Evolutionary conservation across 2,329 filamentous ascomycete genomes (phyloP).

Genomic region (Diaporthe sp.): DNA sequence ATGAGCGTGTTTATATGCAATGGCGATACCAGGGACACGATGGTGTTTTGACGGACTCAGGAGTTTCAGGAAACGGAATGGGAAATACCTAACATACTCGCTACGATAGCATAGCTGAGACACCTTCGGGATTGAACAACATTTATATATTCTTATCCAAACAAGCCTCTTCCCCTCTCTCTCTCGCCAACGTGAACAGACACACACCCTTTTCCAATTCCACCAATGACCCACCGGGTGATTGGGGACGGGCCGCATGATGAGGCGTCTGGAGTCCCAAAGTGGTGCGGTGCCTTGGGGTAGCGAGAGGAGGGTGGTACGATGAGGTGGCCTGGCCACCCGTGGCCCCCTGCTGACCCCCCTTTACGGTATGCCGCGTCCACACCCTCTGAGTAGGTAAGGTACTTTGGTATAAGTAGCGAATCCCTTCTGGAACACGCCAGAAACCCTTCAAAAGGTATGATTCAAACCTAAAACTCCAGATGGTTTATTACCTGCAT

Average conservation of each 20-base stretch:
- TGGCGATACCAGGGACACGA: constrained; percentile 25
- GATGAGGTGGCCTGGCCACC: not conserved
- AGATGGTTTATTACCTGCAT: not conserved
- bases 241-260: constrained; percentile 16
- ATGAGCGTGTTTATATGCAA: constrained; percentile 2
- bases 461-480: not conserved
- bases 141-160: constrained; percentile 20
- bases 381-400: too few species aligned
- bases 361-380: not conserved
- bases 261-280: not conserved
- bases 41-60: constrained; percentile 4
- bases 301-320: constrained; percentile 24
- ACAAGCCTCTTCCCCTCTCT: not conserved
- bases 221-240: constrained; percentile 6
- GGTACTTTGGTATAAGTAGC: too few species aligned
- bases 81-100: constrained; percentile 33
- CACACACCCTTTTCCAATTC: not conserved
- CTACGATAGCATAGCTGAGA: constrained; percentile 22
- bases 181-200: constrained; percentile 9
- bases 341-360: constrained; percentile 6
- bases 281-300: constrained; percentile 24
- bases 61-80: constrained; percentile 28
- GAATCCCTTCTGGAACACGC: constrained; percentile 7
- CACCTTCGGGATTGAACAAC: constrained; percentile 12
- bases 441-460: not conserved